Percentiles rank a stretch among this genome's conserved stretches.
These are phyloP conservation scores for Neurospora sp. DNA, from an alignment of 495 filamentous ascomycete genomes.

Conservation along the genomic window DNA sequence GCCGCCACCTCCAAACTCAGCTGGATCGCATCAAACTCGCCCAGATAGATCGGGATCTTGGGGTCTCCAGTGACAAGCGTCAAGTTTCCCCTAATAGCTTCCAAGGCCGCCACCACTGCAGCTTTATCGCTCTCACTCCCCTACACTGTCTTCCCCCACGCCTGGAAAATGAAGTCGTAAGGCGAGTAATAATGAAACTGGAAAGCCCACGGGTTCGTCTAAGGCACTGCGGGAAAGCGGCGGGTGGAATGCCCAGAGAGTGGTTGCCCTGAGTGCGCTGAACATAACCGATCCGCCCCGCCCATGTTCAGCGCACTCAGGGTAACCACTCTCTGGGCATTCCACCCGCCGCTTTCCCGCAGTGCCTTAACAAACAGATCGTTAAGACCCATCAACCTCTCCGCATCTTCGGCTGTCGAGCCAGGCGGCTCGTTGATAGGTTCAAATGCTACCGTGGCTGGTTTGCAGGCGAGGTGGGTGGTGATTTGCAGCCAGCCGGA, in stretches of 20 bases:
- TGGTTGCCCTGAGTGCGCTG: no score
- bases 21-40: slow-evolving; percentile 47
- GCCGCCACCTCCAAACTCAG: slow-evolving; percentile 42
- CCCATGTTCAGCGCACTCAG: slow-evolving; percentile 42
- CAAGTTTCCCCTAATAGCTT: slow-evolving; percentile 41
- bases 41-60: slow-evolving; percentile 41
- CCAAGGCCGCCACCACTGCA: slow-evolving; percentile 39
- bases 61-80: slow-evolving; percentile 17
- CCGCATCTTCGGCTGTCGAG: slow-evolving; percentile 38
- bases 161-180: slow-evolving; percentile 43
- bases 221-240: no score
- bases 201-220: slow-evolving; percentile 47
- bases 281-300: no score
- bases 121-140: slow-evolving; percentile 45
- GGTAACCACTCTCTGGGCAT: slow-evolving; percentile 46
- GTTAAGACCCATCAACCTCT: slow-evolving; percentile 45
- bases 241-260: no score
- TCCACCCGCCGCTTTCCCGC: slow-evolving; percentile 45
- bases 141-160: slow-evolving; percentile 53
- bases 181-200: slow-evolving; percentile 58
- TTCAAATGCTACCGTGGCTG: slow-evolving; percentile 47
- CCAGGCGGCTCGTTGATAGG: slow-evolving; percentile 51
- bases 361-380: slow-evolving; percentile 47
- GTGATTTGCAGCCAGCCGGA: slow-evolving; percentile 51
- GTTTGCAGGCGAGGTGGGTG: slow-evolving; percentile 44